Base-by-base conservation (phyloP, 495 filamentous ascomycete genomes). In the Hypomontagnella monticulosa region DNA sequence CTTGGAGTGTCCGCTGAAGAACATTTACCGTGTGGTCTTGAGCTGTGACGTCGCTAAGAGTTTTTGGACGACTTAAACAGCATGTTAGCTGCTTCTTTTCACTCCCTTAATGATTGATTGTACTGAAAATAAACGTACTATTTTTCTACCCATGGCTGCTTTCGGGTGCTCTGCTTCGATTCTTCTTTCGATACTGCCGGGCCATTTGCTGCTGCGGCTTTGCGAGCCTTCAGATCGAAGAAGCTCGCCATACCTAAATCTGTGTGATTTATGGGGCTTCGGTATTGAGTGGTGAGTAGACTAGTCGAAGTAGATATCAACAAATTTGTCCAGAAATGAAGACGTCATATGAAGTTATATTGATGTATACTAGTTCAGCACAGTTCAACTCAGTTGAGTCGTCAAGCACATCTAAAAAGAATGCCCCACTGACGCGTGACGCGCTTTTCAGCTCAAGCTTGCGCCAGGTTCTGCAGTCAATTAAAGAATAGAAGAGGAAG, bases 131-230 rank as follows among this genome's bases (percentile, higher is more conserved):
- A 36, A 10, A 71, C 87, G 62, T 86, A 97, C 96, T 99, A 99
- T 92, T 99, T 99, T 82, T 98, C 96, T 52, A 98, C 94, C 95
- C 95, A 99, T 62, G 95, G 95, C 71, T 97, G 93, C 33, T 88
- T 80, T 63, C 86, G 84, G 33, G 79, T 81, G 16, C 79, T 83
- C 61, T 91, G 87, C 71, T 89, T 91, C 6, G 63, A 65, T 2
- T 66, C 84, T 83, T 56, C 75, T 47, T 84, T 87, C 61, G 83
- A 80, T 4, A 83, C 59, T 9, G 75, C 75, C 44, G 82, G 75
- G 18, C 82, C 79, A 44, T 79, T 80, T 27, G 88, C 87, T 19
- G 86, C 91, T 1, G 91, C 92, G 6, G 90, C 93, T 77, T 92
- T 91, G 20, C 93, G 91, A 40, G 93, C 95, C 79, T 93, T 97